Evolutionary conservation across 805 yeast species (phyloP).

Genomic region (Barnettozyma californica): DNA sequence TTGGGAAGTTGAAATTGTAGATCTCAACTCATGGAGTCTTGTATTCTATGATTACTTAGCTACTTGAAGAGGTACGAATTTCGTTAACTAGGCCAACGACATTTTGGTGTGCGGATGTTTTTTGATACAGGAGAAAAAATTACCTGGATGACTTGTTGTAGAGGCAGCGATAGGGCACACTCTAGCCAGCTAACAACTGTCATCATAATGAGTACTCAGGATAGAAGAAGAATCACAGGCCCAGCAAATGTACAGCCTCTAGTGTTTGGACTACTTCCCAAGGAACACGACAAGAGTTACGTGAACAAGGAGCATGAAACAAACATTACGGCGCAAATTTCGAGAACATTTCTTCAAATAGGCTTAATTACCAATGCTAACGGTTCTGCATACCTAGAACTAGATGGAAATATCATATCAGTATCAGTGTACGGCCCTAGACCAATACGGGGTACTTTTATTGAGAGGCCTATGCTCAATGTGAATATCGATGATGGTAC

Average conservation of each 20-base stretch:
- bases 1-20: background rate
- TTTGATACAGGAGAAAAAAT: too few relatives aligned
- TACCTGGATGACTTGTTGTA: background rate
- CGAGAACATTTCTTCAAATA: conserved; percentile 48
- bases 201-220: conserved; percentile 28
- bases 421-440: conserved; percentile 85
- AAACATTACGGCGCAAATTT: conserved; percentile 27
- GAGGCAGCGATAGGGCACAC: background rate
- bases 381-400: conserved; percentile 81
- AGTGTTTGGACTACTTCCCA: conserved; percentile 29
- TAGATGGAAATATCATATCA: conserved; percentile 40
- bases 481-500: conserved; percentile 41
- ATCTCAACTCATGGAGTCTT: too few relatives aligned
- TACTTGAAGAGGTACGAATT: too few relatives aligned
- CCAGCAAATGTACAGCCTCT: conserved; percentile 63
- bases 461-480: conserved; percentile 58
- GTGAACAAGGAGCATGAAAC: conserved; percentile 15
- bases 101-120: background rate
- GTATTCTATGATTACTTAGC: too few relatives aligned
- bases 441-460: conserved; percentile 72
- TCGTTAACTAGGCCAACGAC: too few relatives aligned
- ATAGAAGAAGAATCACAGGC: conserved; percentile 83
- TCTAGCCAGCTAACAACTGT: background rate
- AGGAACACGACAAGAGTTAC: conserved; percentile 10
- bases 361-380: conserved; percentile 66